phyloP scores from a whole-genome alignment of 225 moss, liverwort and hornwort species.

The Pseudoscleropodium purum region DNA sequence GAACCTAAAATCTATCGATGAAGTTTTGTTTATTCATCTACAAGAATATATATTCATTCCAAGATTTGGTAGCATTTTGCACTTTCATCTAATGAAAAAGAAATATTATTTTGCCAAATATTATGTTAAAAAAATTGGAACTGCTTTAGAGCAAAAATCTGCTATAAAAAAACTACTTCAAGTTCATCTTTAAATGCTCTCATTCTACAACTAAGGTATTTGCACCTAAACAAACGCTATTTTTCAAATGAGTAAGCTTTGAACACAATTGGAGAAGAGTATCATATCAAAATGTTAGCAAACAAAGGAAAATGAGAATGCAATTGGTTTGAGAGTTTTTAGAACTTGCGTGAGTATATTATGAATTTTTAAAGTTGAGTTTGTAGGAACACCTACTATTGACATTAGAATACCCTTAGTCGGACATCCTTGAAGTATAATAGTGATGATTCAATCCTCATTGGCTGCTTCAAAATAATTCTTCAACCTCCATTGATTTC shows the following conservation, averaged over 20 bases:
- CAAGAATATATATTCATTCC: too few relatives aligned
- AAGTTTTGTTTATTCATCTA: too few relatives aligned
- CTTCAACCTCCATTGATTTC: too few relatives aligned
- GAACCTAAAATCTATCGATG: too few relatives aligned
- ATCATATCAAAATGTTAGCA: background rate
- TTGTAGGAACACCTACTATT: background rate
- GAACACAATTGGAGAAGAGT: accelerated
- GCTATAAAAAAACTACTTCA: background rate
- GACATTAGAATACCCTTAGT: background rate
- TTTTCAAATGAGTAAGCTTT: background rate
- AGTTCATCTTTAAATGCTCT: background rate
- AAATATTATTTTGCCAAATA: too few relatives aligned
- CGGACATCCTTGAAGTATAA: background rate
- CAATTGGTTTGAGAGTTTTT: background rate
- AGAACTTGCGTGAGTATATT: too few relatives aligned
- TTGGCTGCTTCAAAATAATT: too few relatives aligned
- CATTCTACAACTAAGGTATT: background rate
- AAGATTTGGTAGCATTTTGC: too few relatives aligned
- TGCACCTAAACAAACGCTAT: accelerated
- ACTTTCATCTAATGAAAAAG: too few relatives aligned
- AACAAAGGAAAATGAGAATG: background rate
- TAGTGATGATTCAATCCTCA: too few relatives aligned
- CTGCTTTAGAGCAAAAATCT: too few relatives aligned
- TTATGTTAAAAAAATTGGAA: too few relatives aligned
- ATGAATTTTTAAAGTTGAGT: background rate